Evolutionary conservation across 1,139 yeast genomes (phyloP).

Genomic region (Kazachstania sp.): DNA sequence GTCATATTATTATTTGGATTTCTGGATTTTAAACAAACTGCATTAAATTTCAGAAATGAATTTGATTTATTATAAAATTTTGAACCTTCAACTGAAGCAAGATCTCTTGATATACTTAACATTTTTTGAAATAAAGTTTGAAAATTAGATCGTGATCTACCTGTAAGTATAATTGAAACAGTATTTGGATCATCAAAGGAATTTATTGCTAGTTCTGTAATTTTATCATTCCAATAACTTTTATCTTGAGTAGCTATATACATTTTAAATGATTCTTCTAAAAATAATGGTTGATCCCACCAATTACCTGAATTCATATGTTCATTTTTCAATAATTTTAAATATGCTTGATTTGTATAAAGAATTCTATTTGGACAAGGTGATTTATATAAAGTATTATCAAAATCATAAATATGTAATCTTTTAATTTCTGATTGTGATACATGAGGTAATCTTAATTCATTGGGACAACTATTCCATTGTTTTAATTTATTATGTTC

Average conservation of each 20-base stretch:
- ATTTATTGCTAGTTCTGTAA: slow-evolving; percentile 30
- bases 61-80: not conserved
- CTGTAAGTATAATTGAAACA: slow-evolving; percentile 37
- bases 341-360: slow-evolving; percentile 26
- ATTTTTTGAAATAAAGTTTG: slow-evolving; percentile 25
- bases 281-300: slow-evolving; percentile 38
- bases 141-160: slow-evolving; percentile 33
- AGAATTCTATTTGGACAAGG: slow-evolving; percentile 38
- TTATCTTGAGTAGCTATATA: slow-evolving; percentile 12
- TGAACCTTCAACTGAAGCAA: not conserved
- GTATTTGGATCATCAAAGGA: slow-evolving; percentile 32
- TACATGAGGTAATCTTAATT: slow-evolving; percentile 12
- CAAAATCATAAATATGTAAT: slow-evolving; percentile 42
- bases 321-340: slow-evolving; percentile 1
- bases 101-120: slow-evolving; percentile 6
- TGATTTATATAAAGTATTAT: slow-evolving; percentile 39
- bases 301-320: slow-evolving; percentile 35
- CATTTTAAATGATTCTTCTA: slow-evolving; percentile 30
- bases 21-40: slow-evolving; percentile 32
- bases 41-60: slow-evolving; percentile 30
- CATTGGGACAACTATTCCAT: slow-evolving; percentile 24
- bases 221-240: slow-evolving; percentile 37
- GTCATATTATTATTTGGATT: not conserved
- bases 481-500: slow-evolving; percentile 8
- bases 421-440: slow-evolving; percentile 15